Evolutionary conservation across 768 basidiomycete genomes (phyloP), one percentile per base, ranked within the genome.

Genomic region (Tylopilus rubrobrunneus): DNA sequence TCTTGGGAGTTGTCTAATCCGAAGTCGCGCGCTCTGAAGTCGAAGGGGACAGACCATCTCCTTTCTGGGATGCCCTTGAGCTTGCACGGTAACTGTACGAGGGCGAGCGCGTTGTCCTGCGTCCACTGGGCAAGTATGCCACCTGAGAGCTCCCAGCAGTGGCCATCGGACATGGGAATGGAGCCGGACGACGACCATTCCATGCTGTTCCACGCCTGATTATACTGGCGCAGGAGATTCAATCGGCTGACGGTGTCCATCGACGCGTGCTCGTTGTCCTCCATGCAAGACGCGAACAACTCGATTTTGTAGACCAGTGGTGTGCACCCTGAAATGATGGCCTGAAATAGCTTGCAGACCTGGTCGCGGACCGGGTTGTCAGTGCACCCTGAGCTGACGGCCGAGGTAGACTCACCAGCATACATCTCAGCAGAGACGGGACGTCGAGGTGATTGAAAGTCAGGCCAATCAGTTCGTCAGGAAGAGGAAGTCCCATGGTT

Each of bases 1-100:
- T 75, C 58, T 58, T 74, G 69, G 5, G 71, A 72, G 23, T 55
- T 61, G 56, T 75, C 73, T 8, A 73, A 53, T 10, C 69, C 63
- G 37, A 76, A 75, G 49, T 76, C 73, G n/a, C 61, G 61, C 41
- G 71, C 51, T n/a, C 27, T 40, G 33, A 72, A 60, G 6, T 67
- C 66, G 29, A 70, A 54, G 7, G 57, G 55, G 15, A 60, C 25
- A 27, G 62, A 44, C 73, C 74, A 74, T 27, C 59, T 47, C 34
- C 51, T 57, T 33, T 62, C 57, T 14, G 56, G 48, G 11, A 75
- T 60, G 40, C 60, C 58, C 31, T 71, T 67, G 40, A 60, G 41
- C n/a, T 59, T 52, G 57, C 64, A 73, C 7, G 74, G 68, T 10
- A 74, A 49, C 36, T 66, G 68, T 17, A 56, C 56, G 41, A 69